Evolutionary conservation across 139 green algal genomes (phyloP).

Genomic region (Diplosphaera chodatii): DNA sequence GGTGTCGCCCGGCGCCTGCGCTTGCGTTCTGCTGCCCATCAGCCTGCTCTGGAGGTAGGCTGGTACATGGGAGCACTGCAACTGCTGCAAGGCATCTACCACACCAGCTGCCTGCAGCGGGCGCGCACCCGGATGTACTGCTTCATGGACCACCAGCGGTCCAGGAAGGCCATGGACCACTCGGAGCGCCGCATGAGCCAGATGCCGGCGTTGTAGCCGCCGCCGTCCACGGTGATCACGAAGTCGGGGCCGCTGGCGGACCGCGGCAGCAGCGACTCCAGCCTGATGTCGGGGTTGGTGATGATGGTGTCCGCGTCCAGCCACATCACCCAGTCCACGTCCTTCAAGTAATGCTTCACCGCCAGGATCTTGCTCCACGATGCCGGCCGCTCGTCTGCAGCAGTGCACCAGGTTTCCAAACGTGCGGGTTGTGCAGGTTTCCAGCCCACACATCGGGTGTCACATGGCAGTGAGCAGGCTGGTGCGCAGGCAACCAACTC

Average conservation of each 20-base stretch:
- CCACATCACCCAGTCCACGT: conserved; percentile 40
- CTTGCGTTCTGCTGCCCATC: no score
- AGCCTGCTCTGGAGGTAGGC: no score
- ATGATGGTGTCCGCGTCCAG: conserved; percentile 39
- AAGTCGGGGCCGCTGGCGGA: conserved; percentile 4
- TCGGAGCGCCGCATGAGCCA: conserved; percentile 32
- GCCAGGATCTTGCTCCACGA: conserved; percentile 42
- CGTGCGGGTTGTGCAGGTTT: no score
- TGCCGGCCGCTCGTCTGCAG: conserved; percentile 19
- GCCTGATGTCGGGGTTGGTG: conserved; percentile 23
- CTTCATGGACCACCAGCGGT: conserved; percentile 29
- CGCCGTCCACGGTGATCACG: conserved; percentile 23
- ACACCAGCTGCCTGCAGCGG: neutral
- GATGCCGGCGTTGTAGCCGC: conserved; percentile 33
- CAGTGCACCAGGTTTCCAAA: no score
- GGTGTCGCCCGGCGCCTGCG: conserved; percentile 16
- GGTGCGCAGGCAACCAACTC: neutral
- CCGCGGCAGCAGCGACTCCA: conserved; percentile 24
- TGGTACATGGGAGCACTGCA: no score
- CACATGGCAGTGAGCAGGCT: no score
- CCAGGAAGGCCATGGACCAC: conserved; percentile 31
- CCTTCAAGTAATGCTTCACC: conserved; percentile 21
- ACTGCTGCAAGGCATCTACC: no score
- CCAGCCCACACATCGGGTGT: no score
- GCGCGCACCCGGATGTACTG: conserved; percentile 19